Base-by-base conservation (phyloP, 2,329 filamentous ascomycete genomes). In the Coleophoma eucalyptorum region DNA sequence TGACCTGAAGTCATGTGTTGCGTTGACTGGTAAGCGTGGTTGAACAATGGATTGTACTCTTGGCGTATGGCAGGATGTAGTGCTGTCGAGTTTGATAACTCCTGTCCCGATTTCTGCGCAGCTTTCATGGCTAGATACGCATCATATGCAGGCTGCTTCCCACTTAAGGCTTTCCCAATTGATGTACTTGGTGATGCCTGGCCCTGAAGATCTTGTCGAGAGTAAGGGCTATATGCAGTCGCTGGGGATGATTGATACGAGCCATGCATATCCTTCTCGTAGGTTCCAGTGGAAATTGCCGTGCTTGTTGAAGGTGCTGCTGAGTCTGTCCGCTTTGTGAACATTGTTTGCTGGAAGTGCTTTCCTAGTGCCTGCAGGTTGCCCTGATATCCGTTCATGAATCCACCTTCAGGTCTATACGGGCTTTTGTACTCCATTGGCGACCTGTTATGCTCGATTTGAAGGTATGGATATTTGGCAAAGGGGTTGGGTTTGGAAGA, bases 381-480 rank as follows among this genome's bases (percentile, higher is more conserved):
- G 3, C 77, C 78, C 62, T 83, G 78, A 50, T 83, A 83, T 4
- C 79, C 80, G 53, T 84, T 84, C 33, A 77, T 81, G 57, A 84
- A 84, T 0, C 80, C 81, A 20, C 78, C 76, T 67, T 62, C 63
- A 48, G 72, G 69, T 15, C 77, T 73, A 60, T 85, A 86, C 1
- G 82, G 82, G 4, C 79, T 83, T 46, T 78, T 74, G 52, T 86
- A 84, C 49, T 76, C 76, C 7, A 74, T 71, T 5, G 77, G 69
- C 51, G 71, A 80, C 74, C 78, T 76, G 55, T 84, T 84, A 56
- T 83, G 75, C 53, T 84, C 71, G 21, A 80, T 73, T 55, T 83
- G 79, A 62, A 84, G 80, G 61, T 81, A 85, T 3, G 72, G 67
- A 58, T 67, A 67, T 49, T 67, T 67, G 1, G 58, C 55, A 52